Conservation (phyloP, 495 filamentous ascomycete genomes). For the Podospora anserina region DNA sequence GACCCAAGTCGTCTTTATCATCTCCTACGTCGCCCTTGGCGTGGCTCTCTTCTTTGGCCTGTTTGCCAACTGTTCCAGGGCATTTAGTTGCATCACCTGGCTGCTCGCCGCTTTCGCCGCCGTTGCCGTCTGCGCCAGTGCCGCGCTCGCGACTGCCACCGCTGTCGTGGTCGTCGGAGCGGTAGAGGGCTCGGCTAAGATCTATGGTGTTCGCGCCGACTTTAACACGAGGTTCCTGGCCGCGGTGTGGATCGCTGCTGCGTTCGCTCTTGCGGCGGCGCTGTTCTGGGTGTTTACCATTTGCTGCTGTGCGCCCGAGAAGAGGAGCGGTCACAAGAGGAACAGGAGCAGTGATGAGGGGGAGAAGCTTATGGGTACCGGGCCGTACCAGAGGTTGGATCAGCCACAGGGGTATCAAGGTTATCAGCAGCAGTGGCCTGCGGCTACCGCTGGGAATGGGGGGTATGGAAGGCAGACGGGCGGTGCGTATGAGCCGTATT, state of each 20-base stretch:
- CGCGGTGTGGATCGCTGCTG: slow-evolving; percentile 73
- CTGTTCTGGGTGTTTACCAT: slow-evolving; percentile 88
- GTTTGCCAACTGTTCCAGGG: slow-evolving; percentile 56
- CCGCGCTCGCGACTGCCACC: slow-evolving; percentile 58
- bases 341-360: slow-evolving; percentile 17
- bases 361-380: slow-evolving; percentile 48
- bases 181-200: slow-evolving; percentile 59
- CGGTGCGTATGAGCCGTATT: slow-evolving; percentile 55
- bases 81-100: slow-evolving; percentile 49
- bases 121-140: slow-evolving; percentile 58
- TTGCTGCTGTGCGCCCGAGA: slow-evolving; percentile 74
- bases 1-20: slow-evolving; percentile 75
- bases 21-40: slow-evolving; percentile 65
- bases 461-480: slow-evolving; percentile 26
- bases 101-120: slow-evolving; percentile 58
- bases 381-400: slow-evolving; percentile 45
- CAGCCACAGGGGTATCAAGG: slow-evolving; percentile 28
- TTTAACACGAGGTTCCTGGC: slow-evolving; percentile 67
- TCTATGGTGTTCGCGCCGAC: slow-evolving; percentile 61
- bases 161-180: slow-evolving; percentile 63
- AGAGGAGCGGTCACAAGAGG: slow-evolving; percentile 24
- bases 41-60: slow-evolving; percentile 77
- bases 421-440: slow-evolving; percentile 34
- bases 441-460: slow-evolving; percentile 23
- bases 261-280: slow-evolving; percentile 65